phyloP scores from a whole-genome alignment of 2,329 filamentous ascomycete species.

The Alternaria triticina region DNA sequence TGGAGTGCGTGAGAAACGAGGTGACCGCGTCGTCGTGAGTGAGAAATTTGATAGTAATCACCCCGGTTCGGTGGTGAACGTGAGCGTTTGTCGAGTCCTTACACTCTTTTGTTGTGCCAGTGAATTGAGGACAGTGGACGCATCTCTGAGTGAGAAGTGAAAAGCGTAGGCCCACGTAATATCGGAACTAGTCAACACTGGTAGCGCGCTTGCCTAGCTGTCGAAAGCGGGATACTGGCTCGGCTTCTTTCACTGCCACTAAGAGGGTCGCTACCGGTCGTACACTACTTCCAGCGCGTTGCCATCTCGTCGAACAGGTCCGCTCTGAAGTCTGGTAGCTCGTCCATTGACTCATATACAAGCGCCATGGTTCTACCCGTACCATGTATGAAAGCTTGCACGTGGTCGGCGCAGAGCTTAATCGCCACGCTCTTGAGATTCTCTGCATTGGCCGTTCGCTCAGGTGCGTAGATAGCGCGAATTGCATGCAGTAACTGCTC shows the following conservation, averaged over 20 bases:
- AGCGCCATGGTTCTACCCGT: constrained; percentile 34
- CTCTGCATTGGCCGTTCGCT: constrained; percentile 28
- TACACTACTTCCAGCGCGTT: constrained; percentile 28
- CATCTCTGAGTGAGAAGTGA: not conserved
- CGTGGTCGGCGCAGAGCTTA: constrained; percentile 38
- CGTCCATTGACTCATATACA: constrained; percentile 37
- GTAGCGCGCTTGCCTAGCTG: not conserved
- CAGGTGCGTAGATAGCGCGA: constrained; percentile 33
- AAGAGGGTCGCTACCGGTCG: not conserved
- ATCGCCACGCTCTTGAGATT: constrained; percentile 28
- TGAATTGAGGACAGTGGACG: not conserved
- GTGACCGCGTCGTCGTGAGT: not conserved
- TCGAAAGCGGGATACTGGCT: not conserved
- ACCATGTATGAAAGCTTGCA: constrained; percentile 35
- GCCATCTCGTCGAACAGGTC: constrained; percentile 41
- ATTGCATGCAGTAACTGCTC: constrained; percentile 33
- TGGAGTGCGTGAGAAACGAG: not conserved
- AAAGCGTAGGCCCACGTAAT: not conserved
- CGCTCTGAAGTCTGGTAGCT: constrained; percentile 37
- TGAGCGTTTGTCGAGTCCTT: not conserved
- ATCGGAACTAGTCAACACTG: not conserved
- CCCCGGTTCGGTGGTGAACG: not conserved
- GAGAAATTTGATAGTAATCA: not conserved
- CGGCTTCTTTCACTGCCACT: not conserved
- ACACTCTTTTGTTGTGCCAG: not conserved